A percentile compares a stretch with the other conserved stretches of the same genome.
Conservation (phyloP, 2,329 filamentous ascomycete species). For the Diaporthe helianthi region DNA sequence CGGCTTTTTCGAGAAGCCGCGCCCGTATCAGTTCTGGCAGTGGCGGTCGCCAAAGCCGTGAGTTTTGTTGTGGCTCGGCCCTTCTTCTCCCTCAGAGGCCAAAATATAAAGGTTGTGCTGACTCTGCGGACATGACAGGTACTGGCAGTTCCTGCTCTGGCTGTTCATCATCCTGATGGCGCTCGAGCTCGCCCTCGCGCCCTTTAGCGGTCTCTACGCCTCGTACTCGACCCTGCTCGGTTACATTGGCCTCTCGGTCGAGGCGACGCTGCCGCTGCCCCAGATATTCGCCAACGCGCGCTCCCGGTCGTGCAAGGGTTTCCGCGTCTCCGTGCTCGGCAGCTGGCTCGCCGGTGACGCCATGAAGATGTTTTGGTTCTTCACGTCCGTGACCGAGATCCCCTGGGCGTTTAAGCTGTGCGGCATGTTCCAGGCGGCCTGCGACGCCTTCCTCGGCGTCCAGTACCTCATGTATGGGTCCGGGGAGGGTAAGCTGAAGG, state of each 20-base stretch:
- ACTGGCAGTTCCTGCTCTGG: conserved; percentile 80
- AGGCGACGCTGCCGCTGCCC: conserved; percentile 82
- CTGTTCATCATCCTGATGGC: conserved; percentile 66
- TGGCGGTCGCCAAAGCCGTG: conserved; percentile 76
- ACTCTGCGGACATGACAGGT: conserved; percentile 52
- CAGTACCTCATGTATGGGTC: conserved; percentile 77
- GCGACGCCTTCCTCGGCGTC: conserved; percentile 75
- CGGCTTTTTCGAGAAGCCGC: conserved; percentile 49
- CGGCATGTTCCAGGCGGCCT: conserved; percentile 80
- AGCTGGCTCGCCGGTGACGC: conserved; percentile 82
- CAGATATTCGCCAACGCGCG: conserved; percentile 77
- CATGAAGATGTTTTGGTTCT: conserved; percentile 91
- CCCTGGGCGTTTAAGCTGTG: conserved; percentile 83
- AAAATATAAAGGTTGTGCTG: conserved; percentile 33
- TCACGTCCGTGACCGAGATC: conserved; percentile 72
- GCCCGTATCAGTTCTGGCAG: conserved; percentile 84
- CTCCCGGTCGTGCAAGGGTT: conserved; percentile 75
- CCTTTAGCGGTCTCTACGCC: conserved; percentile 63
- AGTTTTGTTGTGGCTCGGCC: conserved; percentile 42
- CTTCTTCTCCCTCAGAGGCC: too few species aligned
- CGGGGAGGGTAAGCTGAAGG: conserved; percentile 49
- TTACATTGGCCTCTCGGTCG: conserved; percentile 77
- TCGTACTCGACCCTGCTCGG: conserved; percentile 74
- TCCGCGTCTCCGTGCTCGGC: conserved; percentile 75
- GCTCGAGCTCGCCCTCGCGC: conserved; percentile 71